Percentiles rank a stretch among this genome's conserved stretches.
Evolutionary conservation across 2,329 filamentous ascomycete species (phyloP).

Genomic region (Trichoderma gracile): DNA sequence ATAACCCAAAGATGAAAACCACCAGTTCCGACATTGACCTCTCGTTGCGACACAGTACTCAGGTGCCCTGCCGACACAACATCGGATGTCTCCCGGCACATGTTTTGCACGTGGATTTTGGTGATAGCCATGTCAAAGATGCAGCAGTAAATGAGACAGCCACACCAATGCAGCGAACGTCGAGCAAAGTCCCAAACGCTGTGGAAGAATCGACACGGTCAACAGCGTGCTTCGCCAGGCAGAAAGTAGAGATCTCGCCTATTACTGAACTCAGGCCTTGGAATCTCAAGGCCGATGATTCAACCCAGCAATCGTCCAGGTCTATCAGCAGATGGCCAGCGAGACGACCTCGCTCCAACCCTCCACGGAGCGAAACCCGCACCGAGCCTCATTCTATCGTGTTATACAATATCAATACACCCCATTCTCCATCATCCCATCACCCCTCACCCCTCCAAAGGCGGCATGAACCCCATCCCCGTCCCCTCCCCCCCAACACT

Average conservation of each 20-base stretch:
- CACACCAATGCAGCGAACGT: not conserved
- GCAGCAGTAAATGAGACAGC: not conserved
- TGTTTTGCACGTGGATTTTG: too few relatives aligned
- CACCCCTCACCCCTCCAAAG: slow-evolving; percentile 36
- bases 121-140: not conserved
- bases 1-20: not conserved
- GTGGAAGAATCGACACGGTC: not conserved
- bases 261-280: too few relatives aligned
- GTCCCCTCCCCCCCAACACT: slow-evolving; percentile 44
- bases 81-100: too few relatives aligned
- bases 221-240: too few relatives aligned
- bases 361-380: not conserved
- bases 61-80: too few relatives aligned
- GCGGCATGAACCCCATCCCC: slow-evolving; percentile 62
- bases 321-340: not conserved
- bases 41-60: too few relatives aligned
- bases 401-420: not conserved
- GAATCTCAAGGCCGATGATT: too few relatives aligned
- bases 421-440: not conserved
- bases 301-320: not conserved
- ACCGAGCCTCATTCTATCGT: not conserved
- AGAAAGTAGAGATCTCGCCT: too few relatives aligned
- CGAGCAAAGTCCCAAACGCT: not conserved
- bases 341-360: not conserved
- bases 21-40: too few relatives aligned